These are phyloP conservation scores for Ampelocalamus luodianensis DNA, from an alignment of 176 grass and related monocot genomes.

Conservation along the genomic window DNA sequence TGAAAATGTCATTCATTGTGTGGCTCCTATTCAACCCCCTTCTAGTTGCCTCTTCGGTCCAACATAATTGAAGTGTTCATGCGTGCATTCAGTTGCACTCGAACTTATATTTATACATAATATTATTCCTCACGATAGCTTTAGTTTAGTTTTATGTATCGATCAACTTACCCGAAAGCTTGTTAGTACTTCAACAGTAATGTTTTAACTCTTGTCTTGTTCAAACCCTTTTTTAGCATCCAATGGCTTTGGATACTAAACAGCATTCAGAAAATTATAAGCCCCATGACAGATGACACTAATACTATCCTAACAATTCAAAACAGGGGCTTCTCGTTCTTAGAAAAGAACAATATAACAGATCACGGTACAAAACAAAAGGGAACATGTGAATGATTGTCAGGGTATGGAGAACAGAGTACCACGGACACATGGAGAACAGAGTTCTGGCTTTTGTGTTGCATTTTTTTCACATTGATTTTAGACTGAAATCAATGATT, in stretches of 20 bases:
- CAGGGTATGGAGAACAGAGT: neutral
- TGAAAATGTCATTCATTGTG: too few relatives aligned
- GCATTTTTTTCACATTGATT: neutral
- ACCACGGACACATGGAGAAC: neutral
- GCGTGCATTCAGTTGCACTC: neutral
- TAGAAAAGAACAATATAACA: conserved; percentile 7
- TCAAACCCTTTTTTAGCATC: neutral
- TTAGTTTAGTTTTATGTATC: neutral
- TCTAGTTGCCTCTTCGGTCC: too few relatives aligned
- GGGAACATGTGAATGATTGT: neutral
- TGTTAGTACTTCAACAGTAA: too few relatives aligned
- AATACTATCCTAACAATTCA: conserved; percentile 18
- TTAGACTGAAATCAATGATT: neutral
- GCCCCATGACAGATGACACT: neutral
- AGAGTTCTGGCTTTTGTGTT: neutral
- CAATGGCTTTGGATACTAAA: conserved; percentile 25
- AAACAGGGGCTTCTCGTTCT: neutral
- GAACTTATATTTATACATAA: neutral
- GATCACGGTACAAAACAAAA: neutral
- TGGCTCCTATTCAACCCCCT: too few relatives aligned
- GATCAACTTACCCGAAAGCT: neutral
- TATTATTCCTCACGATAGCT: neutral
- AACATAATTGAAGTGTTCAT: neutral
- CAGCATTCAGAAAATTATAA: neutral
- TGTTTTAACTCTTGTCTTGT: neutral